Base-by-base conservation (phyloP, 2,329 filamentous ascomycete species). In the Penicillium sp. region DNA sequence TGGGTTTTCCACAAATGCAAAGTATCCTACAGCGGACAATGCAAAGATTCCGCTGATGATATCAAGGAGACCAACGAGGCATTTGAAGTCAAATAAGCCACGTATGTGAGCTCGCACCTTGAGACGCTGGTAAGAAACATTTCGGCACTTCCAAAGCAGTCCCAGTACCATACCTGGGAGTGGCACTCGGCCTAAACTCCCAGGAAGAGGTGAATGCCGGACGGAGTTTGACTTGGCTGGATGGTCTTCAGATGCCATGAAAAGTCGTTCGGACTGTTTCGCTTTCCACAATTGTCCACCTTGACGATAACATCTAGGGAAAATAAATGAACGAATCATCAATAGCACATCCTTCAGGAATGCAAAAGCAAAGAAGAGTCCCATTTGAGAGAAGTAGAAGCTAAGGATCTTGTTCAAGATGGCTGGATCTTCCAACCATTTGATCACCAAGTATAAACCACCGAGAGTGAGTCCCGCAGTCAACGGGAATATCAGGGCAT, bases 401-500 rank as follows among this genome's bases (percentile, higher is more conserved):
- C 90, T 88, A 23, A 97, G 78, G 40, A 95, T 84, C 74, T 88
- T 90, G 78, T 93, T 97, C 68, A 97, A 77, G 23, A 95, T 79
- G 12, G 86, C 81, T 0, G 92, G 88, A 68, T 96, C 90, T 63
- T 93, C 82, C 55, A 97, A 84, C 84, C 89, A 94, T 73, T 95
- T 91, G 71, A 97, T 91, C 59, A 96, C 80, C 67, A 93, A 88
- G 78, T 97, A 97, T 13, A 97, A 81, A 6, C 86, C 86, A 42
- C 86, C 82, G 9, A 97, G 84, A 1, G 88, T 86, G 10, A 80
- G 69, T 2, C 87, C 91, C 6, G 92, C 93, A 54, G 92, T 80
- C 33, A 97, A 66, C 2, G 93, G 94, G 62, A 97, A 90, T 67
- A 95, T 74, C 64, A 97, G 84, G 48, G 91, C 93, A 74, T 97